Percentiles rank a stretch among this genome's conserved stretches.
These are phyloP conservation scores for Metschnikowia koreensis DNA, from an alignment of 805 yeast genomes.

Conservation along the genomic window DNA sequence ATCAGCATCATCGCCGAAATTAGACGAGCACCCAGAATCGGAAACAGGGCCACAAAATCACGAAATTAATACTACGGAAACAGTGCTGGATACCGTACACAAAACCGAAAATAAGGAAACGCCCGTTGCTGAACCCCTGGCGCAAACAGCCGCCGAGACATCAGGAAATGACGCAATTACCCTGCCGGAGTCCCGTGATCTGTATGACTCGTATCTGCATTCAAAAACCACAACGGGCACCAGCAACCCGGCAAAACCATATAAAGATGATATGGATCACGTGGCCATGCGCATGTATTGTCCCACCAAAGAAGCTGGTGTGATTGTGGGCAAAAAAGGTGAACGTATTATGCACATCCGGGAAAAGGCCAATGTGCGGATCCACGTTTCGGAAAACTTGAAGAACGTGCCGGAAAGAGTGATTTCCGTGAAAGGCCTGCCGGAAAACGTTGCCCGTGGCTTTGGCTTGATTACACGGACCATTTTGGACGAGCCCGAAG, in stretches of 20 bases:
- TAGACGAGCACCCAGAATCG: not conserved
- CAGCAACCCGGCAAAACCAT: too few species aligned
- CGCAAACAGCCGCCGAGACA: too few species aligned
- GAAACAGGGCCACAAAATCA: not conserved
- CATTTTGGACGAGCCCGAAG: constrained; percentile 64
- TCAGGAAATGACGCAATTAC: too few species aligned
- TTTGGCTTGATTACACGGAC: constrained; percentile 71
- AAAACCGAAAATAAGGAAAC: too few species aligned
- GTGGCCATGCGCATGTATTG: constrained; percentile 74
- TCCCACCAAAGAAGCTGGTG: constrained; percentile 70
- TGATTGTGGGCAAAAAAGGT: constrained; percentile 80
- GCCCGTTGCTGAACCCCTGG: too few species aligned
- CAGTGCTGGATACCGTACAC: too few species aligned
- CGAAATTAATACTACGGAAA: too few species aligned
- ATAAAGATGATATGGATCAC: constrained; percentile 52
- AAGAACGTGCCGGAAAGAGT: constrained; percentile 73
- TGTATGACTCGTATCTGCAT: too few species aligned
- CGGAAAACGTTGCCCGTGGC: constrained; percentile 78
- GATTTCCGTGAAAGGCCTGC: constrained; percentile 67
- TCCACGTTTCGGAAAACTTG: constrained; percentile 71
- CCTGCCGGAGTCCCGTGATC: too few species aligned
- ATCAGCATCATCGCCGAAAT: not conserved
- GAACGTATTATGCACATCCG: constrained; percentile 65
- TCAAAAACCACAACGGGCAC: too few species aligned
- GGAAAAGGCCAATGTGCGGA: constrained; percentile 58